Evolutionary conservation across 257 asterid genomes (phyloP).

Genomic region (Apocynum venetum): DNA sequence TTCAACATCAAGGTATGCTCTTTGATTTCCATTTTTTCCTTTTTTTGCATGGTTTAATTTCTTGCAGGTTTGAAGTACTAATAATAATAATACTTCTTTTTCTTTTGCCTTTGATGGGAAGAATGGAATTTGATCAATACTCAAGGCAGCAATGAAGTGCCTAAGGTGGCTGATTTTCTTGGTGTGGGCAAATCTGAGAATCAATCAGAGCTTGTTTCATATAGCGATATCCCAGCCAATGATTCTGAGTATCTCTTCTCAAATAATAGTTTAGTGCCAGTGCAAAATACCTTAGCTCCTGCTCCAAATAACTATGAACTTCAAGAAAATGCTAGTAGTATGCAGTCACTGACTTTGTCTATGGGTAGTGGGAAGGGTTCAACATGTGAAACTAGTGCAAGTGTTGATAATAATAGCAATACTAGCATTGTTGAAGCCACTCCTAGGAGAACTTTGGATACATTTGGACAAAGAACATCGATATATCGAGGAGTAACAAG

Average conservation of each 20-base stretch:
- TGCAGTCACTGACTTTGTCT: constrained; percentile 70
- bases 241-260: constrained; percentile 49
- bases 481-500: constrained; percentile 94
- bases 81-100: background rate
- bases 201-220: constrained; percentile 45
- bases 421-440: constrained; percentile 58
- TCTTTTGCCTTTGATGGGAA: background rate
- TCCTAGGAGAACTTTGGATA: constrained; percentile 66
- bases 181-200: constrained; percentile 54
- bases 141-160: constrained; percentile 50
- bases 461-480: constrained; percentile 95
- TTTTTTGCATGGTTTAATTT: background rate
- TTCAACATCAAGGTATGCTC: constrained; percentile 56
- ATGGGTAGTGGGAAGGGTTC: constrained; percentile 78
- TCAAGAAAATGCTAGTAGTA: constrained; percentile 49
- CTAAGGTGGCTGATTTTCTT: constrained; percentile 74
- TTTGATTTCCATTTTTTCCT: background rate
- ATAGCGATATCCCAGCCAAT: constrained; percentile 46
- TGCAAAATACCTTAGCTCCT: constrained; percentile 31
- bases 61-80: background rate
- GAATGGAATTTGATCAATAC: constrained; percentile 63
- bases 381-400: constrained; percentile 35
- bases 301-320: constrained; percentile 30
- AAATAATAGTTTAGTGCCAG: constrained; percentile 37
- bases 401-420: constrained; percentile 39